Evolutionary conservation across 345 rosid species (phyloP), one percentile per base, ranked within the genome.

Genomic region (Eucalyptus guilfoylei): DNA sequence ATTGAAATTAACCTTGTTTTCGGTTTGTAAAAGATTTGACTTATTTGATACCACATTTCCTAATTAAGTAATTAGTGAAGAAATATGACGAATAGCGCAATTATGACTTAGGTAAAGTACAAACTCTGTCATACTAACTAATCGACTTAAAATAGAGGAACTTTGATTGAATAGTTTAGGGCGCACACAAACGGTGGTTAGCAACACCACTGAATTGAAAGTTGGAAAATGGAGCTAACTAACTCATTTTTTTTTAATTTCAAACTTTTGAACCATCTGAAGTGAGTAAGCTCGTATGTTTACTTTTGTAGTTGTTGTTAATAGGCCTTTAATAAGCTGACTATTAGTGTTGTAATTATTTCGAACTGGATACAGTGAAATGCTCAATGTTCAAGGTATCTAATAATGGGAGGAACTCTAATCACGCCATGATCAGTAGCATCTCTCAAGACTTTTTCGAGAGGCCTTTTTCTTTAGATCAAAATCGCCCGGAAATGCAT

Each of bases 141-240:
- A 64, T 64, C 2, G 10, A 32, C 21, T 67, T 67, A n/a, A 15
- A 32, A 15, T 67, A n/a, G 19, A n/a, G 11, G 23, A 15, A 67
- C 6, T 67, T 67, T 15, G 40, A 67, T 0, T 67, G n/a, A 62
- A 0, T 62, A 0, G 32, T 28, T 28, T 28, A 13, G 34, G n/a
- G 32, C 16, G 69, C 17, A 2, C 34, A 30, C 15, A n/a, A n/a
- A n/a, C 52, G 5, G 34, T 64, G 76, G 19, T 64, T n/a, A n/a
- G 37, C 76, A n/a, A n/a, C 76, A 14, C 76, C 76, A 30, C 0
- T 0, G 16, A 64, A 64, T 64, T 64, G 76, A 15, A 0, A 15
- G 6, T 64, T n/a, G 76, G 76, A 64, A 64, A n/a, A n/a, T 64
- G 76, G 76, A n/a, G 37, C 40, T n/a, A 64, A 11, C 40, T 15